These are phyloP conservation scores for Talaromyces adpressus DNA, from an alignment of 495 filamentous ascomycete genomes.

Conservation along the genomic window DNA sequence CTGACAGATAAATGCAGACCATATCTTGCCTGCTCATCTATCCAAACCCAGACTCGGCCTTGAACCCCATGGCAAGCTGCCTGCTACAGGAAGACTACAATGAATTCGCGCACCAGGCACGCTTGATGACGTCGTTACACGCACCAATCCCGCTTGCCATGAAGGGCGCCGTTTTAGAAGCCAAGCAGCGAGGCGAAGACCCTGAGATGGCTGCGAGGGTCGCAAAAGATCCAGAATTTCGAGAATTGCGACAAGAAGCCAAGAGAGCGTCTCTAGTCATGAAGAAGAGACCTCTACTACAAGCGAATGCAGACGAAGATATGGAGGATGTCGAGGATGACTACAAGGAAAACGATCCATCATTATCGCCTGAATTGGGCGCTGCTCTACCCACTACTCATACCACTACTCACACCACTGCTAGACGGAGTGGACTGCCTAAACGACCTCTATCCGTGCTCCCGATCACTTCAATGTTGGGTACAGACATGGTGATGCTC, in stretches of 20 bases:
- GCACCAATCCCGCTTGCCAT: conserved; percentile 45
- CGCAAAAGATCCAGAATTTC: conserved; percentile 6
- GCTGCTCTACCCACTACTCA: conserved; percentile 19
- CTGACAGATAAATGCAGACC: conserved; percentile 29
- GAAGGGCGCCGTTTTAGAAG: conserved; percentile 41
- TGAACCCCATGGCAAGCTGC: conserved; percentile 59
- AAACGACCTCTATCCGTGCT: conserved; percentile 35
- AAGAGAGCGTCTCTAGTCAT: conserved; percentile 9
- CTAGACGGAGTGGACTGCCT: conserved; percentile 22
- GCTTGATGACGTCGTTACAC: conserved; percentile 61
- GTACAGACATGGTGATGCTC: conserved; percentile 18
- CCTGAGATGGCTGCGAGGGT: conserved; percentile 15
- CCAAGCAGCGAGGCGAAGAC: conserved; percentile 55
- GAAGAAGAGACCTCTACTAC: conserved; percentile 10
- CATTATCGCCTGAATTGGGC: conserved; percentile 32
- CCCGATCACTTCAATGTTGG: conserved; percentile 21
- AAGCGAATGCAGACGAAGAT: conserved; percentile 8
- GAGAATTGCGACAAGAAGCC: conserved; percentile 1
- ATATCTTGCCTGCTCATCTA: conserved; percentile 67
- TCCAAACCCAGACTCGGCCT: conserved; percentile 63
- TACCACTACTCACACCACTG: background rate
- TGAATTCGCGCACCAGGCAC: conserved; percentile 53
- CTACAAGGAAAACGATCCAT: conserved; percentile 45
- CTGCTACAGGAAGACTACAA: conserved; percentile 57
- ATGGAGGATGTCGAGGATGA: conserved; percentile 8